Evolutionary conservation across 345 rosid species (phyloP), one percentile per base, ranked within the genome.

Genomic region (Pistacia vera): DNA sequence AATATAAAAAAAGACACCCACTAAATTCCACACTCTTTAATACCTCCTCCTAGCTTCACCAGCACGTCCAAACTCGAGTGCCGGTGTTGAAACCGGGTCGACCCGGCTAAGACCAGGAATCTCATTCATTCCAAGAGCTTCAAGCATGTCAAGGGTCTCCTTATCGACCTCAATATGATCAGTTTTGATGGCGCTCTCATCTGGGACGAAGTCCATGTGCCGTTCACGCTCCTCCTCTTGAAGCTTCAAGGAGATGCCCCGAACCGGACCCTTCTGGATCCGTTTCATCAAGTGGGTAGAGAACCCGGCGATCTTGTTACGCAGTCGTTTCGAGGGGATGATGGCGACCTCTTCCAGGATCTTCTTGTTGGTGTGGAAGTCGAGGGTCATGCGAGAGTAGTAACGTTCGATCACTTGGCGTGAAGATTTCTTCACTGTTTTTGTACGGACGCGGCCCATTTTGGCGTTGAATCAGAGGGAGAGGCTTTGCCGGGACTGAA

Each of bases 161-260:
- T 88, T 85, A n/a, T 91, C 95, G 11, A 91, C 93, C 73, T 76
- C 84, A 36, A 91, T 88, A 58, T 80, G 79, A 57, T 86, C 88
- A 2, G 82, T 87, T 82, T 84, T 87, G 73, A 90, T 90, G 78
- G 92, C 94, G 73, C 92, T 88, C 75, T 82, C 89, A 2, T 90
- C 94, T 0, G 94, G 92, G 7, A 90, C 94, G 1, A 87, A 90
- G 81, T 88, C 94, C 92, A 90, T 90, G 73, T 90, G 89, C 6
- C 94, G 91, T 84, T 90, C 94, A 12, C 91, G 89, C 86, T 90
- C 94, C 67, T 88, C 94, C 80, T 90, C 92, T 62, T 90, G 94
- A 8, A 90, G 90, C 81, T 90, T 88, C 49, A 90, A 80, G 1
- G 94, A 90, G 84, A 90, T 90, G 22, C 91, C 92, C 3, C 94